These are phyloP conservation scores for Quercus robur DNA, from an alignment of 306 rosid genomes.

Conservation along the genomic window DNA sequence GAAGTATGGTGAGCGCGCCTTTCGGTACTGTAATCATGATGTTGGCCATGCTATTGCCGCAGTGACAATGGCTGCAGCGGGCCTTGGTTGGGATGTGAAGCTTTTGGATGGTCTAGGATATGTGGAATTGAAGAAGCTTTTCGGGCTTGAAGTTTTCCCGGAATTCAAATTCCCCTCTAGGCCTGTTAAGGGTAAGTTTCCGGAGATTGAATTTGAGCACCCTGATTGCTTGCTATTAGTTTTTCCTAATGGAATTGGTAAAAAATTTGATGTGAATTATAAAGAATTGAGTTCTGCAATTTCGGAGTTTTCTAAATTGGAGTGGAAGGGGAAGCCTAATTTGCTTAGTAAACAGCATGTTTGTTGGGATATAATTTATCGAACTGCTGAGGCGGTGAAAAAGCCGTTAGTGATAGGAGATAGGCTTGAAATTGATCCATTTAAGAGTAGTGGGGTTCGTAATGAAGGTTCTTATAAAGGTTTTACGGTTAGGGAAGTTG, in stretches of 20 bases:
- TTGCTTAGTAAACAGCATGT: conserved; percentile 82
- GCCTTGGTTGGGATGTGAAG: conserved; percentile 90
- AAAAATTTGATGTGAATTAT: conserved; percentile 50
- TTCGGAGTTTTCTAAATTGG: conserved; percentile 45
- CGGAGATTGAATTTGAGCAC: conserved; percentile 84
- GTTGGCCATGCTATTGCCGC: conserved; percentile 91
- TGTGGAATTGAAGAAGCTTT: conserved; percentile 70
- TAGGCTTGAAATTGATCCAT: conserved; percentile 44
- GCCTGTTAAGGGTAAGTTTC: conserved; percentile 71
- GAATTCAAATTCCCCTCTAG: conserved; percentile 55
- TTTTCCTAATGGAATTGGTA: conserved; percentile 50
- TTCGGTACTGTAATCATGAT: conserved; percentile 89
- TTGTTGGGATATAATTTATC: conserved; percentile 86
- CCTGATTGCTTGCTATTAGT: conserved; percentile 85
- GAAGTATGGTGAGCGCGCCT: conserved; percentile 94
- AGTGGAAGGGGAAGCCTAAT: conserved; percentile 82
- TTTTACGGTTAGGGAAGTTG: conserved; percentile 65
- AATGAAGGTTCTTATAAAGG: conserved; percentile 50
- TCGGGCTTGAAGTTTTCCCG: conserved; percentile 65
- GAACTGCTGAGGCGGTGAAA: conserved; percentile 68
- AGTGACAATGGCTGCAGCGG: conserved; percentile 77
- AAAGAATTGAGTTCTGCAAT: conserved; percentile 53
- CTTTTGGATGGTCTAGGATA: conserved; percentile 68
- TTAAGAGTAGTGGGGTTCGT: conserved; percentile 53
- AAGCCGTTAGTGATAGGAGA: conserved; percentile 46